phyloP scores from a whole-genome alignment of 164 flowering plant genomes.

The Litsea cubeba region DNA sequence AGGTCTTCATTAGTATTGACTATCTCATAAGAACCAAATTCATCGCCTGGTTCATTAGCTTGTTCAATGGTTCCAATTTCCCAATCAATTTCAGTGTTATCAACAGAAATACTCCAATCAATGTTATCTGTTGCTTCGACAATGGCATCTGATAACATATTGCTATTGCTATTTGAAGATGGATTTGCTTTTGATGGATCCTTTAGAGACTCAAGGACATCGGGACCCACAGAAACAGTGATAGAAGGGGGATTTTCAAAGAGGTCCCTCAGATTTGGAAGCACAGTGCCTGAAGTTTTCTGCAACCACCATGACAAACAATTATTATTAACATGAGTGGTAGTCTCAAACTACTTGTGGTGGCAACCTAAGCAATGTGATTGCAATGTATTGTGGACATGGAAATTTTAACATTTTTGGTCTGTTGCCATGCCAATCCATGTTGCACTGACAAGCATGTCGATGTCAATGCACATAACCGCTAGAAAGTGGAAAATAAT shows the following conservation, averaged over 20 bases:
- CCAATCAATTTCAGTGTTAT: slow-evolving; percentile 85
- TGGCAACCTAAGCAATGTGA: background rate
- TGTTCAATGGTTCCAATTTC: slow-evolving; percentile 74
- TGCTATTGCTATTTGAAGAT: slow-evolving; percentile 18
- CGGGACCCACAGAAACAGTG: slow-evolving; percentile 48
- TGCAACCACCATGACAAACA: slow-evolving; percentile 34
- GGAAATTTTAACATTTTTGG: background rate
- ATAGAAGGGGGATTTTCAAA: slow-evolving; percentile 71
- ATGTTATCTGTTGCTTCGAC: slow-evolving; percentile 37
- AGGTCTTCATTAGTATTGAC: slow-evolving; percentile 58
- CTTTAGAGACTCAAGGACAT: slow-evolving; percentile 37
- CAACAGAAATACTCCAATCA: slow-evolving; percentile 90
- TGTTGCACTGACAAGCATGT: background rate
- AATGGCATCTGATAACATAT: slow-evolving; percentile 17
- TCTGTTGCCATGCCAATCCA: background rate
- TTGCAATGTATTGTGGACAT: background rate
- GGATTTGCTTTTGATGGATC: slow-evolving; percentile 26
- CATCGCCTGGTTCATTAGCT: slow-evolving; percentile 59
- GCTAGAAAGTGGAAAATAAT: background rate
- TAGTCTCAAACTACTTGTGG: background rate
- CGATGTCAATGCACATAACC: background rate
- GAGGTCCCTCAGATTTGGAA: slow-evolving; percentile 52
- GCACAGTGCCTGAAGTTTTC: slow-evolving; percentile 42
- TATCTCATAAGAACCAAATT: slow-evolving; percentile 81
- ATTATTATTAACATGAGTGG: background rate